Conservation (phyloP, 441 rosid species). For the Erodium texanum region DNA sequence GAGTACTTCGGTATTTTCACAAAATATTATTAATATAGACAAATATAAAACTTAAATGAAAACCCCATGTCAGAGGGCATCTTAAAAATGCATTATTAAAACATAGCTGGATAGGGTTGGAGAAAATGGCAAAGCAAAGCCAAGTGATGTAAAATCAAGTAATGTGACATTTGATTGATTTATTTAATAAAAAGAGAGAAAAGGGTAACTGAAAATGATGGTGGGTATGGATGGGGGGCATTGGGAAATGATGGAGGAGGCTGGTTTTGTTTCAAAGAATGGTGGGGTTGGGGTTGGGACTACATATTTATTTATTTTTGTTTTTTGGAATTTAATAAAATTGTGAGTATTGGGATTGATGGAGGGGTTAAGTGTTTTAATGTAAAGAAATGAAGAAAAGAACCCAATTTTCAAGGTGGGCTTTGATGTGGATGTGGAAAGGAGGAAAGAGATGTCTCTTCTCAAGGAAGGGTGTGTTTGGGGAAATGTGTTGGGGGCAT, state of each 20-base stretch:
- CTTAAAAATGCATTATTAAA: too few relatives aligned
- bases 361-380: conserved; percentile 18
- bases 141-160: conserved; percentile 25
- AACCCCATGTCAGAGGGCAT: too few relatives aligned
- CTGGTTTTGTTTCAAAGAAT: conserved; percentile 11
- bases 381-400: too few relatives aligned
- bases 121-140: background rate
- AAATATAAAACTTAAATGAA: too few relatives aligned
- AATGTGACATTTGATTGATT: conserved; percentile 13
- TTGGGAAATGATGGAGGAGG: conserved; percentile 36
- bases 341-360: conserved; percentile 35
- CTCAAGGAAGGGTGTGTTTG: conserved; percentile 30
- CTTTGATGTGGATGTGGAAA: conserved; percentile 22
- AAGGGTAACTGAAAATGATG: conserved; percentile 33
- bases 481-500: conserved; percentile 30
- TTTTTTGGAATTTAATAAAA: conserved; percentile 13
- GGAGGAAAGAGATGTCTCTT: conserved; percentile 34
- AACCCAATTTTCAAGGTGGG: conserved; percentile 43
- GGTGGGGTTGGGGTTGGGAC: background rate
- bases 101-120: conserved; percentile 11
- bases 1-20: too few relatives aligned
- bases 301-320: conserved; percentile 5
- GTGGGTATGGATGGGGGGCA: conserved; percentile 27
- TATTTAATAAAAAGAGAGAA: background rate
- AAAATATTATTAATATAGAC: too few relatives aligned